Conservation (phyloP, 1,284 basidiomycete species). For the Apiotrichum gracile region DNA sequence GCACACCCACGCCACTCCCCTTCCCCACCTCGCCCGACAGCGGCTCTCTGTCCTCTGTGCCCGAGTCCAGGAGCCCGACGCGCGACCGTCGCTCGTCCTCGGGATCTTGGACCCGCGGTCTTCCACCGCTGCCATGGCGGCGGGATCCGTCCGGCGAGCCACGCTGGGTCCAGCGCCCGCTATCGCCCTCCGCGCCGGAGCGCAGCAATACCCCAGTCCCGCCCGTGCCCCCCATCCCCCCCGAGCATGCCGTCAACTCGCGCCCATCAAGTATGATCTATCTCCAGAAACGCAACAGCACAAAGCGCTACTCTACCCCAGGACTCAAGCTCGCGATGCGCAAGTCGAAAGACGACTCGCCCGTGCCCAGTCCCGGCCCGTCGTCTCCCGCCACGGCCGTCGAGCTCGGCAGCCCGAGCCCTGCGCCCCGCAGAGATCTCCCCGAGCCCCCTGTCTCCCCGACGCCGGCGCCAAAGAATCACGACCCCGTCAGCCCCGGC, state of each 20-base stretch:
- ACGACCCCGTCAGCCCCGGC: background rate
- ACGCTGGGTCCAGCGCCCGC: conserved; percentile 13
- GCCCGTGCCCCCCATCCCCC: background rate
- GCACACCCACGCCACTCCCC: background rate
- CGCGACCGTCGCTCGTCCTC: background rate
- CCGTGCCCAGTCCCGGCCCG: no score
- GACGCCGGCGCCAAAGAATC: no score
- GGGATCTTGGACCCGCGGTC: background rate
- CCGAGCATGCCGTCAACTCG: background rate
- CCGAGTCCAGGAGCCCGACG: background rate
- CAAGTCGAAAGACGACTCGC: background rate
- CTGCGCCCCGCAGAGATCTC: no score
- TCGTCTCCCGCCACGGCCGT: no score
- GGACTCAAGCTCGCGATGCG: background rate
- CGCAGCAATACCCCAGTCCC: background rate
- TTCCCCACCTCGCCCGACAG: background rate
- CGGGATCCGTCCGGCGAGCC: conserved; percentile 1
- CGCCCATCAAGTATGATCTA: background rate
- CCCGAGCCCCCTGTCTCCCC: no score
- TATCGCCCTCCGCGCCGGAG: background rate
- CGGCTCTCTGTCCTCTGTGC: no score
- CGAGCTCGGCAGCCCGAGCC: background rate
- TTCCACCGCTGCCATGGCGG: conserved; percentile 13
- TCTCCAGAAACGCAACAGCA: background rate
- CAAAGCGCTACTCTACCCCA: background rate